phyloP scores from a whole-genome alignment of 306 rosid species.

The Vigna trinervia region DNA sequence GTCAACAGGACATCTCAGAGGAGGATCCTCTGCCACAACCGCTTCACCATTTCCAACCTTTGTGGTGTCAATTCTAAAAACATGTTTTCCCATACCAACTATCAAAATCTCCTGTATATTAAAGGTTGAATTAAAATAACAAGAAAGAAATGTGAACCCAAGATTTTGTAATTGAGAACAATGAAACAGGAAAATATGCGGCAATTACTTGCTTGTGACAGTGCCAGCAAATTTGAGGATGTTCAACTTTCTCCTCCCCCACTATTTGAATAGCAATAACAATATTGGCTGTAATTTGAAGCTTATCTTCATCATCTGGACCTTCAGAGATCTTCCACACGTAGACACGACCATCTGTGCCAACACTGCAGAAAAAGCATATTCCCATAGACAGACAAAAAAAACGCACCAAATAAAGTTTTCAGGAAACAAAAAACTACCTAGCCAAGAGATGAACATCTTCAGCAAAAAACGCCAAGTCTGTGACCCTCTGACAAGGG shows the following conservation, averaged over 20 bases:
- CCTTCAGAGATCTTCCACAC: constrained; percentile 98
- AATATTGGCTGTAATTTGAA: constrained; percentile 83
- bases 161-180: constrained; percentile 29
- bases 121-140: constrained; percentile 41
- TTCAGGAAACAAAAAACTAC: constrained; percentile 55
- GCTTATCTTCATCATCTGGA: constrained; percentile 90
- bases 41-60: constrained; percentile 81
- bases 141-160: constrained; percentile 21
- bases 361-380: constrained; percentile 73
- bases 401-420: background rate
- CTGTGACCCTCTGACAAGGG: constrained; percentile 93
- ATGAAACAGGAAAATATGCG: constrained; percentile 21
- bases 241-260: constrained; percentile 78
- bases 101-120: constrained; percentile 89
- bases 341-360: constrained; percentile 85
- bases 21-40: constrained; percentile 81
- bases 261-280: constrained; percentile 78
- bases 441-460: constrained; percentile 99
- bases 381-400: constrained; percentile 39
- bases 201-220: constrained; percentile 91
- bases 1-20: constrained; percentile 79
- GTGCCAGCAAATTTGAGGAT: constrained; percentile 98
- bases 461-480: constrained; percentile 97
- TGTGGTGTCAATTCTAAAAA: constrained; percentile 89
- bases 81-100: constrained; percentile 86